Evolutionary conservation across 2,329 filamentous ascomycete species (phyloP), one percentile per base, ranked within the genome.

Genomic region (Bisporella sp.): DNA sequence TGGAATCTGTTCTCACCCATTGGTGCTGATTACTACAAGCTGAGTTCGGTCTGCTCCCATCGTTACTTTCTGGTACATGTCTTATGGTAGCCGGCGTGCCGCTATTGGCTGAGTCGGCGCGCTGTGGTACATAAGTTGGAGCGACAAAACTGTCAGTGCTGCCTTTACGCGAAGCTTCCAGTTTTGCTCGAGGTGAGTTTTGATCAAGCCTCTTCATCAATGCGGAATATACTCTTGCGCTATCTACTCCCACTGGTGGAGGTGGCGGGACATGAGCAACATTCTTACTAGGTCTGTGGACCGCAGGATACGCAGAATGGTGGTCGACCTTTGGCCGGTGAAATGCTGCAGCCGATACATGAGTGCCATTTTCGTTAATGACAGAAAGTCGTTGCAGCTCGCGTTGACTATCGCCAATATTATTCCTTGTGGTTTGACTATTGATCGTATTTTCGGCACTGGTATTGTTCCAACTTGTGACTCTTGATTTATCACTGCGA

Each of bases 401-500:
- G 71, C 75, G 68, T 53, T 78, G 73, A 3, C 5, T 45, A 31
- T 13, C 48, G 48, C 35, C 21, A 21, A 21, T 21, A 21, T 21
- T 21, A 21, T 21, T 21, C 21, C 21, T 21, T 21, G 21, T 21
- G 21, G 21, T 21, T 41, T 57, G 71, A 52, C 69, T 73, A 52
- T 64, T 79, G 5, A 74, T 66, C 3, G 78, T 74, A 50, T 75
- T 75, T 37, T 9, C 35, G 1, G 74, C 72, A 1, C 77, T 79
- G 0, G 84, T 86, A 54, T 81, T 79, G 4, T 77, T 78, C 85
- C 85, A 89, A 64, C 85, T 89, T 2, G 84, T 87, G 46, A 87
- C 79, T 28, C 84, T 71, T n/a, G 82, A 85, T 56, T 71, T 78
- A 21, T 80, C 75, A 39, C 57, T 11, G 66, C 70, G 1, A 59